These are phyloP conservation scores for Pharnaceum exiguum DNA, from an alignment of 148 eudicot species.

Conservation along the genomic window DNA sequence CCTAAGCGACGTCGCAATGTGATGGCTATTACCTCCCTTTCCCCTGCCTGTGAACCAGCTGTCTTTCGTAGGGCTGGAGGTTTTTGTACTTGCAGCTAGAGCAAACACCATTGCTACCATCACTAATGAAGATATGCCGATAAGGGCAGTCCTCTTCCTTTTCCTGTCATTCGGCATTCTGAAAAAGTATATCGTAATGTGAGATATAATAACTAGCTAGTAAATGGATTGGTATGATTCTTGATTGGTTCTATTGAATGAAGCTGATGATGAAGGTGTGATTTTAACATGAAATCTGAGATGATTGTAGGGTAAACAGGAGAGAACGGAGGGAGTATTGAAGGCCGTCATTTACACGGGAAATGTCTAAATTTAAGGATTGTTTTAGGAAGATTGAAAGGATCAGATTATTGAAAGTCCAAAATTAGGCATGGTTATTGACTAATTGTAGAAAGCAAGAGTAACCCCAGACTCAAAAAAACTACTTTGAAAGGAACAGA, in stretches of 20 bases:
- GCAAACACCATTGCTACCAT: slow-evolving; percentile 30
- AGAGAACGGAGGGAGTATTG: background rate
- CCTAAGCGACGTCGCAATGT: slow-evolving; percentile 8
- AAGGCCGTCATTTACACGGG: background rate
- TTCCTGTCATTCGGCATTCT: slow-evolving; percentile 5
- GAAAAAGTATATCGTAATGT: background rate
- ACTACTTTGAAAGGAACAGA: no score
- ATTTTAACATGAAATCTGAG: background rate
- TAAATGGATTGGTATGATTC: background rate
- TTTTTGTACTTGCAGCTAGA: slow-evolving; percentile 10
- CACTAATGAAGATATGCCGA: slow-evolving; percentile 22
- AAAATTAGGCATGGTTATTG: no score
- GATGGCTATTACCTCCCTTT: background rate
- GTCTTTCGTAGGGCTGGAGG: background rate
- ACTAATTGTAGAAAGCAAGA: no score
- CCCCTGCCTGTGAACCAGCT: no score
- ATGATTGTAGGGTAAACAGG: background rate
- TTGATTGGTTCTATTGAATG: background rate
- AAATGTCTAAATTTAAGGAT: no score
- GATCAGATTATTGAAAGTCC: no score
- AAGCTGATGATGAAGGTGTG: background rate
- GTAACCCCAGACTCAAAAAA: no score
- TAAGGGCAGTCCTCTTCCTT: slow-evolving; percentile 19
- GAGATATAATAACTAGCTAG: background rate
- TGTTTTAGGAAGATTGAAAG: no score